Percentiles rank a stretch among this genome's conserved stretches.
Evolutionary conservation across 176 grass and related monocot species (phyloP).

Genomic region (Triticum timopheevii): DNA sequence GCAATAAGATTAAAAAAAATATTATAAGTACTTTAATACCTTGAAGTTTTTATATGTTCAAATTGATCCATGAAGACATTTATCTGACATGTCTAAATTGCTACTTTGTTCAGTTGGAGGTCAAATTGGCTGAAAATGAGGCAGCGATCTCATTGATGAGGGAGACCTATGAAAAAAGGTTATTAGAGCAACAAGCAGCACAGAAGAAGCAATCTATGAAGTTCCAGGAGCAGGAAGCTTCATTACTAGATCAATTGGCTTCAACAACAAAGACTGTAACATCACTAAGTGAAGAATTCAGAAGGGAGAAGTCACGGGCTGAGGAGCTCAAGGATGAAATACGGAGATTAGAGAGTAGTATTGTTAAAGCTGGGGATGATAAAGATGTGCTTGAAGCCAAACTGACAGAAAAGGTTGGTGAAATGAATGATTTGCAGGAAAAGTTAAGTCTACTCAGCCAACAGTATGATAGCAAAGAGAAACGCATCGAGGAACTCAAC

Average conservation of each 20-base stretch:
- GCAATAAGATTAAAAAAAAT: neutral
- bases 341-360: constrained; percentile 53
- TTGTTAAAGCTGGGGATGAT: constrained; percentile 49
- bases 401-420: constrained; percentile 63
- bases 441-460: constrained; percentile 53
- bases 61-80: neutral
- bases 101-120: constrained; percentile 64
- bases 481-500: constrained; percentile 59
- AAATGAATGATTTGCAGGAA: constrained; percentile 58
- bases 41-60: constrained; percentile 16
- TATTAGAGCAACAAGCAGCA: constrained; percentile 60
- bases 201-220: constrained; percentile 62
- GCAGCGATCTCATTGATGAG: constrained; percentile 57
- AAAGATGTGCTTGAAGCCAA: constrained; percentile 68
- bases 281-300: constrained; percentile 67
- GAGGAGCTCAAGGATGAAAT: constrained; percentile 77
- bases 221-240: constrained; percentile 68
- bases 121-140: constrained; percentile 77
- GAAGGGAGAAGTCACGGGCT: constrained; percentile 52
- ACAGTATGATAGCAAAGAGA: constrained; percentile 65
- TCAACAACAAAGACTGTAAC: constrained; percentile 58
- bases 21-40: constrained; percentile 25
- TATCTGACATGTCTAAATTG: constrained; percentile 26
- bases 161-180: constrained; percentile 68
- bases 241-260: constrained; percentile 58